phyloP scores from a whole-genome alignment of 495 filamentous ascomycete species.

The Annulohypoxylon stygium region DNA sequence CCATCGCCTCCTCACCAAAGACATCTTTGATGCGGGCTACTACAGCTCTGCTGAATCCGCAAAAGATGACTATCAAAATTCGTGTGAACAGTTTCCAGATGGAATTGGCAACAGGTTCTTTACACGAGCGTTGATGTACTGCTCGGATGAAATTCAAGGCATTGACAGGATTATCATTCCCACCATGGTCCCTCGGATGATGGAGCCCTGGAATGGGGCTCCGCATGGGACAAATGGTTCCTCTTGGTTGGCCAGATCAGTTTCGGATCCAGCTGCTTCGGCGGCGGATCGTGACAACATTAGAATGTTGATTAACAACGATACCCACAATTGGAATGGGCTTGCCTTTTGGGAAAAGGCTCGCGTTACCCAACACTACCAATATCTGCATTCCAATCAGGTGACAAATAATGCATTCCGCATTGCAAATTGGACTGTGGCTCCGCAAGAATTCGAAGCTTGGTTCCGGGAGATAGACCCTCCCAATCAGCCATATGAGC shows the following conservation, averaged over 20 bases:
- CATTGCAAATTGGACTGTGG: neutral
- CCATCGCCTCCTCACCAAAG: neutral
- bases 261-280: neutral
- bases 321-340: slow-evolving; percentile 8
- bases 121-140: neutral
- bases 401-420: neutral
- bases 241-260: slow-evolving; percentile 4
- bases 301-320: neutral
- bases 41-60: neutral
- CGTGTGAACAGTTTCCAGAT: neutral
- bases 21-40: neutral
- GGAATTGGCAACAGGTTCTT: neutral
- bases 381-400: neutral
- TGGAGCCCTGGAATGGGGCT: neutral
- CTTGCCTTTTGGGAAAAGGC: slow-evolving; percentile 19
- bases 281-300: neutral
- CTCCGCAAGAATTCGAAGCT: too few species aligned
- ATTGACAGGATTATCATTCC: neutral
- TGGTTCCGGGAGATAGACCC: neutral
- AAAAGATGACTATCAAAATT: neutral
- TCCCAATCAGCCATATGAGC: neutral
- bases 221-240: neutral
- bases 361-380: neutral
- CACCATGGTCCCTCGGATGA: neutral
- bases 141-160: neutral